Evolutionary conservation across 306 rosid species (phyloP), one percentile per base, ranked within the genome.

Genomic region (Vigna mungo): DNA sequence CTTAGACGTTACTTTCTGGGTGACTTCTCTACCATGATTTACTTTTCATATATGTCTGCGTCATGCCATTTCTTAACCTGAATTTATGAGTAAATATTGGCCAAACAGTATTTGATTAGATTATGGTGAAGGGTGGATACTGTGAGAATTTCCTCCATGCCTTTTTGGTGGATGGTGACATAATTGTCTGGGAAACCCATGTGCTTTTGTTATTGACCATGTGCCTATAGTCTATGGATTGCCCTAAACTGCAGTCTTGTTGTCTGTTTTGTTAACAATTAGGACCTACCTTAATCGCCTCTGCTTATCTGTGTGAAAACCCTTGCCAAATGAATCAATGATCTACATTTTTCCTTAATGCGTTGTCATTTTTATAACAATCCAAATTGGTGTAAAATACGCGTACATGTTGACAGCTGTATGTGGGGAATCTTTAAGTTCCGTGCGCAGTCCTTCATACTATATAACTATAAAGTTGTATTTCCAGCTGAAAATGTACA

Each of bases 151-250:
- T 85, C 70, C 69, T 71, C n/a, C 49, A 59, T 59, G 76, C 32
- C 44, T 54, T 72, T 78, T 44, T 62, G 49, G 78, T 68, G 37
- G 75, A 67, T 23, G 60, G 47, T 74, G 83, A 68, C 61, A 68
- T 68, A 68, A 69, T 78, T 75, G 85, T 74, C 79, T 83, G 84
- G 23, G 76, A 70, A 39, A 62, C 68, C 60, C 97, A 89, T 84
- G 92, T 88, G 97, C 81, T 27, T 44, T 77, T 88, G 89, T 76
- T 86, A 76, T 53, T 66, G 67, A 77, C 78, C 97, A 89, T 85
- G 90, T 89, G 93, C 84, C 37, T 72, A 76, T 87, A 87, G 84
- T 81, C 80, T 74, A 30, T 51, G 81, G 74, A 77, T 74, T 67
- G 74, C 82, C 80, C 63, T 18, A 66, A 78, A 61, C 74, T 60